Conservation (phyloP, 495 filamentous ascomycete species). For the Lasiosphaeria hispida region DNA sequence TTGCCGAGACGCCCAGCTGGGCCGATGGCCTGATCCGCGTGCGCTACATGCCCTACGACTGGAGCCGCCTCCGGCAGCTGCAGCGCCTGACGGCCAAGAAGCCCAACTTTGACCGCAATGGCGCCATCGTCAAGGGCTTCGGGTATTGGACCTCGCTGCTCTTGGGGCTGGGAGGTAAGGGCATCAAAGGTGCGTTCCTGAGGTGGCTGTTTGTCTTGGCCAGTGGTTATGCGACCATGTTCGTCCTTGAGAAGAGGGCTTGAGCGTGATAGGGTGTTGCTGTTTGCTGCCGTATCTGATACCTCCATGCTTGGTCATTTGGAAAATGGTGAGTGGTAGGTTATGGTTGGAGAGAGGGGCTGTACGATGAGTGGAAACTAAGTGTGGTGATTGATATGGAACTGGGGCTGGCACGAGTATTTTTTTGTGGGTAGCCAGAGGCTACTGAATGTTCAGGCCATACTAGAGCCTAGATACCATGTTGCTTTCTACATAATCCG, state of each 20-base stretch:
- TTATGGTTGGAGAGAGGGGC: too few relatives aligned
- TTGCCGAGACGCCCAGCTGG: constrained; percentile 77
- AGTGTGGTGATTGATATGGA: too few relatives aligned
- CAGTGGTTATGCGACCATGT: constrained; percentile 1
- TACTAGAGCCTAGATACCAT: too few relatives aligned
- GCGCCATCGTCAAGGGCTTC: constrained; percentile 51
- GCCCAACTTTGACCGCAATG: constrained; percentile 83
- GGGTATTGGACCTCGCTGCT: constrained; percentile 48
- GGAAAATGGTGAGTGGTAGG: too few relatives aligned
- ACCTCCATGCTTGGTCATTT: background rate
- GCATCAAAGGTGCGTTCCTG: constrained; percentile 47
- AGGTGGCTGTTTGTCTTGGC: constrained; percentile 45
- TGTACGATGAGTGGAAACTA: too few relatives aligned
- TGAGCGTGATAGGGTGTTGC: background rate
- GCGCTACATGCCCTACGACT: constrained; percentile 75
- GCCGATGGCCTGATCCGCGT: constrained; percentile 70
- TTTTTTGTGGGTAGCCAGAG: too few relatives aligned
- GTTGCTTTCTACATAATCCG: too few relatives aligned
- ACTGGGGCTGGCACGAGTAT: too few relatives aligned
- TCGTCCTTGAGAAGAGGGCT: constrained; percentile 9
- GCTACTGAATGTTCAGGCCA: too few relatives aligned
- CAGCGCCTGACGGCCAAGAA: constrained; percentile 53
- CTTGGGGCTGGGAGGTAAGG: constrained; percentile 44
- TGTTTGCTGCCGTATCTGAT: background rate
- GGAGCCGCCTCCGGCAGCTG: constrained; percentile 52